phyloP scores from a whole-genome alignment of 805 yeast genomes.

The Zygosaccharomyces bisporus region DNA sequence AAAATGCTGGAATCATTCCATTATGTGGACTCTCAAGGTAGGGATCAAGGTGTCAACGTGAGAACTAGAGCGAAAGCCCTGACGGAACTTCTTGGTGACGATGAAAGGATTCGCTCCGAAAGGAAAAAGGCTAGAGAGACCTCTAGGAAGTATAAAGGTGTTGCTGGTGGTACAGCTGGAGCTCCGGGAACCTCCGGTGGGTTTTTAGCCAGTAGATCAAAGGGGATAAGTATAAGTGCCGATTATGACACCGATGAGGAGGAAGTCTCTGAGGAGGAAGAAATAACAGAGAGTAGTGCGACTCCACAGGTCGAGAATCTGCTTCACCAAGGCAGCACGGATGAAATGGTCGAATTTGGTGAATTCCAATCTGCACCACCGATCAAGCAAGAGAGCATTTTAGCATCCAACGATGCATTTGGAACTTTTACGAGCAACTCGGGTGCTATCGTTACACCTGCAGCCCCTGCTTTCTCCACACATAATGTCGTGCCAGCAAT shows the following conservation, averaged over 20 bases:
- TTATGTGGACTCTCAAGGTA: constrained; percentile 87
- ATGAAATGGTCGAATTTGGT: constrained; percentile 71
- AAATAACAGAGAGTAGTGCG: constrained; percentile 57
- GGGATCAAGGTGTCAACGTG: constrained; percentile 94
- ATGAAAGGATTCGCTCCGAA: constrained; percentile 69
- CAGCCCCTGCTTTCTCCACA: constrained; percentile 20
- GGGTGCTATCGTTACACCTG: constrained; percentile 22
- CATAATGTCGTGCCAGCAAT: constrained; percentile 36
- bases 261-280: constrained; percentile 3
- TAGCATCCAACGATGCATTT: constrained; percentile 22
- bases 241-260: constrained; percentile 45
- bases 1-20: constrained; percentile 91
- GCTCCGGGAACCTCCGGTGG: constrained; percentile 32
- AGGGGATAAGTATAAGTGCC: constrained; percentile 37
- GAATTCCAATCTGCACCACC: constrained; percentile 74
- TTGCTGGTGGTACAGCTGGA: constrained; percentile 55
- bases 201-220: constrained; percentile 20
- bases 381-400: constrained; percentile 21
- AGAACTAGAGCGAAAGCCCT: constrained; percentile 85
- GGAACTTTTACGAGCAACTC: constrained; percentile 4
- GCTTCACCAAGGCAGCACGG: constrained; percentile 37
- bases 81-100: constrained; percentile 68
- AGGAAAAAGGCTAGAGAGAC: constrained; percentile 88
- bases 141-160: constrained; percentile 77
- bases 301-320: constrained; percentile 22